Evolutionary conservation across 768 basidiomycete genomes (phyloP).

Genomic region (Russula compacta): DNA sequence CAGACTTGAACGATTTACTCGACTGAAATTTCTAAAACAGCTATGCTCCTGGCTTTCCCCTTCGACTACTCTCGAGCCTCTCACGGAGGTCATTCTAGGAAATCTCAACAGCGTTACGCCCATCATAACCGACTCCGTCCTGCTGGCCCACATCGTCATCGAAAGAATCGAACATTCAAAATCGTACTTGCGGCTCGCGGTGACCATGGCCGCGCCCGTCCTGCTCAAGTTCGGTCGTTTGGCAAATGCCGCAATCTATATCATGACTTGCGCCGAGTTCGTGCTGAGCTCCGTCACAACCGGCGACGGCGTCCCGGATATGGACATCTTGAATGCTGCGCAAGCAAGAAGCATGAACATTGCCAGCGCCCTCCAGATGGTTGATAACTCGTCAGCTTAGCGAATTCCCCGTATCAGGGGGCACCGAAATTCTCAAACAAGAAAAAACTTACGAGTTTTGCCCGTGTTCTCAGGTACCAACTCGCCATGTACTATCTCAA

Average conservation of each 20-base stretch:
- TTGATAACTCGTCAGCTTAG: slow-evolving; percentile 15
- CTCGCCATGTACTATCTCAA: slow-evolving; percentile 12
- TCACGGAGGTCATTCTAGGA: slow-evolving; percentile 11
- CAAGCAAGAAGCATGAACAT: slow-evolving; percentile 15
- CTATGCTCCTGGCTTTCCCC: slow-evolving; percentile 11
- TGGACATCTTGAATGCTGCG: slow-evolving; percentile 5
- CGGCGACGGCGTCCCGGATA: slow-evolving; percentile 8
- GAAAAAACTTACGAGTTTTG: neutral
- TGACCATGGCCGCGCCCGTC: slow-evolving; percentile 10
- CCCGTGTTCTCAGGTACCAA: neutral
- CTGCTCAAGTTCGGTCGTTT: slow-evolving; percentile 13
- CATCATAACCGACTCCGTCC: slow-evolving; percentile 6
- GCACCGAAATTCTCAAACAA: no score
- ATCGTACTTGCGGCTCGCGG: neutral
- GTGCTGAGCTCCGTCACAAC: slow-evolving; percentile 7
- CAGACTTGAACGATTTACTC: neutral
- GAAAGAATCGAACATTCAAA: slow-evolving; percentile 8
- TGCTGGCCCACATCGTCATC: slow-evolving; percentile 5
- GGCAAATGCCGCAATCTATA: slow-evolving; percentile 11
- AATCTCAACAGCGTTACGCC: slow-evolving; percentile 9
- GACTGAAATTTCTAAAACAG: neutral
- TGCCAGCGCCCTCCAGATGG: slow-evolving; percentile 4
- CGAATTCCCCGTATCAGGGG: neutral
- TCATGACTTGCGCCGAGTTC: slow-evolving; percentile 9
- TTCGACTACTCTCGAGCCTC: slow-evolving; percentile 9